These are phyloP conservation scores for Centella asiatica DNA, from an alignment of 129 eudicot genomes.

Conservation along the genomic window DNA sequence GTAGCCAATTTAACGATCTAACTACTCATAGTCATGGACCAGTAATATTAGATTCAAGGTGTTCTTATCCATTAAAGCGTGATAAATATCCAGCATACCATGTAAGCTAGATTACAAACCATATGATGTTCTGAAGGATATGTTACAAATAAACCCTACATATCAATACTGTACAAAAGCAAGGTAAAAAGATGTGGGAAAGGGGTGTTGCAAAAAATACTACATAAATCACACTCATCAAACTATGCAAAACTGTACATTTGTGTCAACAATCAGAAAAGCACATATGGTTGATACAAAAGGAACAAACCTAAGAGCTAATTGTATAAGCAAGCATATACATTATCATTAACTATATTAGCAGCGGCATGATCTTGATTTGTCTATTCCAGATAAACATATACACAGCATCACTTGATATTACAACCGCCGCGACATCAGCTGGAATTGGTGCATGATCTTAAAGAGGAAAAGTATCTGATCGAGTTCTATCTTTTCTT, in stretches of 20 bases:
- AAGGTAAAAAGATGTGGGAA: too few relatives aligned
- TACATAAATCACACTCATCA: not conserved
- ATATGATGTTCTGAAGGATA: too few relatives aligned
- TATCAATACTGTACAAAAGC: too few relatives aligned
- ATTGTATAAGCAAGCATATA: not conserved
- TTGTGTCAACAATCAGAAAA: not conserved
- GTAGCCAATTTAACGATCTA: too few relatives aligned
- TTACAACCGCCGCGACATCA: not conserved
- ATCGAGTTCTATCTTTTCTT: constrained; percentile 20
- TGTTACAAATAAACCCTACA: too few relatives aligned
- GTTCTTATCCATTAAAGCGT: too few relatives aligned
- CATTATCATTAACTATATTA: not conserved
- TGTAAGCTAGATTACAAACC: too few relatives aligned
- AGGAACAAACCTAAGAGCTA: not conserved
- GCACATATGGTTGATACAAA: not conserved
- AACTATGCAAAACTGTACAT: constrained; percentile 3
- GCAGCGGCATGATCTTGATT: not conserved
- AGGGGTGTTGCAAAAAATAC: too few relatives aligned
- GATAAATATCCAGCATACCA: too few relatives aligned
- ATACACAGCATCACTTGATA: not conserved
- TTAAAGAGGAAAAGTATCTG: not conserved
- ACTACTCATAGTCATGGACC: too few relatives aligned
- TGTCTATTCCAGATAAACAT: not conserved
- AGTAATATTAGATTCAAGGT: too few relatives aligned
- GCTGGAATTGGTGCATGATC: not conserved